A percentile compares a stretch with the other conserved stretches of the same genome.
phyloP scores from a whole-genome alignment of 2,329 filamentous ascomycete species.

The Colletotrichum endophyticum region DNA sequence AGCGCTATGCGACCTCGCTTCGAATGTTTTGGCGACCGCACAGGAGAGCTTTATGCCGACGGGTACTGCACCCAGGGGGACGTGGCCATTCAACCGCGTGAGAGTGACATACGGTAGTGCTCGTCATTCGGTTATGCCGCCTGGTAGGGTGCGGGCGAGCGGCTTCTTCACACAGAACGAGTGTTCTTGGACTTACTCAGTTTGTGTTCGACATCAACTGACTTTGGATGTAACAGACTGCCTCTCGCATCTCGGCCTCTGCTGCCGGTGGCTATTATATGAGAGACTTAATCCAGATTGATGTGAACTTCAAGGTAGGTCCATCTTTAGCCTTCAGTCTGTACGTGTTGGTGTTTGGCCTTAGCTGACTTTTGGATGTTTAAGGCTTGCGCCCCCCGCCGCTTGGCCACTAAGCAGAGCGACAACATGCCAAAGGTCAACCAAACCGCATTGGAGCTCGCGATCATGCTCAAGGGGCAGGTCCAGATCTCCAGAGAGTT shows the following conservation, averaged over 20 bases:
- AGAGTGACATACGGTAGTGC: not conserved
- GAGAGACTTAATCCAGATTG: not conserved
- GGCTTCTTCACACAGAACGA: not conserved
- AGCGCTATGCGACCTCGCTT: not conserved
- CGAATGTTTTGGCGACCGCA: not conserved
- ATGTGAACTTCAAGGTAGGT: not conserved
- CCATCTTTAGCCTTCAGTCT: not conserved
- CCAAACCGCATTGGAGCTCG: not conserved
- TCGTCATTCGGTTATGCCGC: not conserved
- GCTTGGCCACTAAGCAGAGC: accelerated
- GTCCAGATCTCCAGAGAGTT: accelerated
- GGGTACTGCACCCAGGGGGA: not conserved
- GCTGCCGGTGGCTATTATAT: not conserved
- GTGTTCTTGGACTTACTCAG: not conserved
- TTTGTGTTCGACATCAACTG: not conserved
- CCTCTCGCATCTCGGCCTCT: not conserved
- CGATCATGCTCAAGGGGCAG: not conserved
- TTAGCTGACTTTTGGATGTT: not conserved
- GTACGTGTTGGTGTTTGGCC: not conserved
- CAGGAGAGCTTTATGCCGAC: not conserved
- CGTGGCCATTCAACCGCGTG: not conserved
- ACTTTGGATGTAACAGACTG: not conserved
- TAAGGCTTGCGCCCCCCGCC: accelerated
- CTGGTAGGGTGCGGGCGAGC: not conserved
- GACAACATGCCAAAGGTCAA: not conserved